phyloP scores from a whole-genome alignment of 1,284 basidiomycete species.

The Moesziomyces sp. region DNA sequence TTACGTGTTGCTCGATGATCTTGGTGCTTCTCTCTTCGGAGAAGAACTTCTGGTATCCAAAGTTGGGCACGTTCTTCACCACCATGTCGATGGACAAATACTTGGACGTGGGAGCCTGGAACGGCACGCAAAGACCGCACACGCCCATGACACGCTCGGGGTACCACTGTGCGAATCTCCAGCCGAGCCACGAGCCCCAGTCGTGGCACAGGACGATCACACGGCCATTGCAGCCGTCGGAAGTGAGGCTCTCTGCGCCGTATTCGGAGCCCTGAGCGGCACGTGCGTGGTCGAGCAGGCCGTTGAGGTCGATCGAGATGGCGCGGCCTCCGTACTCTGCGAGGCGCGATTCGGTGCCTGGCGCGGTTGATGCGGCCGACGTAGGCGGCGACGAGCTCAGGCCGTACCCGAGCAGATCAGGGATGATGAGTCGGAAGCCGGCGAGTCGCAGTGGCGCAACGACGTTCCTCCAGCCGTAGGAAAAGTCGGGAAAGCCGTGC shows the following conservation, averaged over 20 bases:
- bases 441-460: slow-evolving; percentile 40
- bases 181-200: slow-evolving; percentile 58
- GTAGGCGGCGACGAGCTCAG: slow-evolving; percentile 39
- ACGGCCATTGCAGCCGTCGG: slow-evolving; percentile 37
- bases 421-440: slow-evolving; percentile 54
- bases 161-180: slow-evolving; percentile 52
- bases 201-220: slow-evolving; percentile 59
- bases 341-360: slow-evolving; percentile 25
- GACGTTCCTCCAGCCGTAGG: slow-evolving; percentile 44
- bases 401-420: slow-evolving; percentile 58
- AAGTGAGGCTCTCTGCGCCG: slow-evolving; percentile 31
- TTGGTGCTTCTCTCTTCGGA: slow-evolving; percentile 49
- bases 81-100: slow-evolving; percentile 39
- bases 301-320: slow-evolving; percentile 54
- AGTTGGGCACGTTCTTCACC: slow-evolving; percentile 42
- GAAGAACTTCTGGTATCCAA: slow-evolving; percentile 60
- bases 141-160: slow-evolving; percentile 54
- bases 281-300: slow-evolving; percentile 47
- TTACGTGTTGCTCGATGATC: slow-evolving; percentile 47
- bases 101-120: slow-evolving; percentile 42
- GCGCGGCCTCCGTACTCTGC: slow-evolving; percentile 55
- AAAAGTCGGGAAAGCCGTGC: slow-evolving; percentile 59
- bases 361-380: slow-evolving; percentile 19
- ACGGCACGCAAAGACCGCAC: slow-evolving; percentile 51
- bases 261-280: slow-evolving; percentile 40